Evolutionary conservation across 768 basidiomycete genomes (phyloP), one percentile per base, ranked within the genome.

Genomic region (Porphyrellus cyaneotinctus): DNA sequence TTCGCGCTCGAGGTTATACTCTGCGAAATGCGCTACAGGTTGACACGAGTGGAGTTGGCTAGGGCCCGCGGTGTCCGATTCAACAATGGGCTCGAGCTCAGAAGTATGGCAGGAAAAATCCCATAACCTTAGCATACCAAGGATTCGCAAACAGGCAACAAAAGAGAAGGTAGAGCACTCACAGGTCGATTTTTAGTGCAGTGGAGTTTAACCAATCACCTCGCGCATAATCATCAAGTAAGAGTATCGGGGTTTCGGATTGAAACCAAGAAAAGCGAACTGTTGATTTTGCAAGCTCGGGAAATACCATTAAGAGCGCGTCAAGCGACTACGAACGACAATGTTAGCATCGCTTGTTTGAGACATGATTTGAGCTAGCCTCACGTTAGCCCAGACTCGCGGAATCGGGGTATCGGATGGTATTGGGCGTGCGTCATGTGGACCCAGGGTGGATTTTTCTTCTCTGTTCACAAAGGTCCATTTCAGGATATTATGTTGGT

Each of bases 331-430:
- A 38, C 11, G 36, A 30, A 51, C 11, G 43, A 49, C 4, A 28
- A 28, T 18, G 35, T 62, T 30, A 59, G 32, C 32, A 18, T 46
- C 13, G 2, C 7, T 22, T 12, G 9, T 37, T 32, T 15, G 7
- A 43, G 28, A 26, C 5, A 47, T 4, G 18, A 18, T 22, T 51
- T 24, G 8, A n/a, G 18, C 31, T 17, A 22, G 38, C 36, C 65
- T 69, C 44, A 69, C 67, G 11, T 56, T 62, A 11, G 64, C 58
- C 69, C 68, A 69, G 18, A 64, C 58, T 33, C 69, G 56, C 17
- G 67, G 67, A 31, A 24, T 26, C 17, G 12, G 36, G 33, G 48
- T 30, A 35, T 49, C 43, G 0, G 58, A 36, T 35, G 39, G 41
- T 4, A 26, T 17, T 14, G 39, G 3, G 14, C n/a, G 30, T 8